Evolutionary conservation across 306 rosid species (phyloP).

Genomic region (Fagus crenata): DNA sequence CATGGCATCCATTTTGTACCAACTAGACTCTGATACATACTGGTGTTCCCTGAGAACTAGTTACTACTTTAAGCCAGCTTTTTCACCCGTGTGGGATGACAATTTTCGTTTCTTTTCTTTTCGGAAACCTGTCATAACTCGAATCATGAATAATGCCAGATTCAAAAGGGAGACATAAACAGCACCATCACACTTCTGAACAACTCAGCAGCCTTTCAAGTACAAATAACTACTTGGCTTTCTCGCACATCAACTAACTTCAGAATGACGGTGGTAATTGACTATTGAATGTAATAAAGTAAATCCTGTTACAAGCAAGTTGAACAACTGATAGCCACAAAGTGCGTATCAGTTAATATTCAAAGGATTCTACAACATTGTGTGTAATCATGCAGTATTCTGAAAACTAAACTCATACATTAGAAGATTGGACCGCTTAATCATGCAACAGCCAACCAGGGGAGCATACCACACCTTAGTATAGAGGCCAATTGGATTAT

Average conservation of each 20-base stretch:
- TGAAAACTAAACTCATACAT: not conserved
- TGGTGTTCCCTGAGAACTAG: no score
- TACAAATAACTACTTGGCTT: not conserved
- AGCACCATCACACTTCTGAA: no score
- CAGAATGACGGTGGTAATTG: not conserved
- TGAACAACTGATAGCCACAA: not conserved
- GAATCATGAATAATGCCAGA: no score
- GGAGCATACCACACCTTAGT: not conserved
- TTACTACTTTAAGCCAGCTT: no score
- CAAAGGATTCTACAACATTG: not conserved
- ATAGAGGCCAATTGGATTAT: not conserved
- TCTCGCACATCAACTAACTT: not conserved
- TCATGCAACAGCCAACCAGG: constrained; percentile 2
- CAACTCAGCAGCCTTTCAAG: no score
- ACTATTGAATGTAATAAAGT: not conserved
- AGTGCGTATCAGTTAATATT: not conserved
- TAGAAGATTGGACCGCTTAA: not conserved
- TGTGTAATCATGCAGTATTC: not conserved
- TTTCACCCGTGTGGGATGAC: no score
- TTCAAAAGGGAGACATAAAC: no score
- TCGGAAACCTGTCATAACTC: no score
- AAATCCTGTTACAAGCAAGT: constrained; percentile 20
- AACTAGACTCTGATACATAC: no score
- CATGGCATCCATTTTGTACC: no score
- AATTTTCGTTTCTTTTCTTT: no score